Evolutionary conservation across 345 rosid genomes (phyloP).

Genomic region (Microthlaspi erraticum): DNA sequence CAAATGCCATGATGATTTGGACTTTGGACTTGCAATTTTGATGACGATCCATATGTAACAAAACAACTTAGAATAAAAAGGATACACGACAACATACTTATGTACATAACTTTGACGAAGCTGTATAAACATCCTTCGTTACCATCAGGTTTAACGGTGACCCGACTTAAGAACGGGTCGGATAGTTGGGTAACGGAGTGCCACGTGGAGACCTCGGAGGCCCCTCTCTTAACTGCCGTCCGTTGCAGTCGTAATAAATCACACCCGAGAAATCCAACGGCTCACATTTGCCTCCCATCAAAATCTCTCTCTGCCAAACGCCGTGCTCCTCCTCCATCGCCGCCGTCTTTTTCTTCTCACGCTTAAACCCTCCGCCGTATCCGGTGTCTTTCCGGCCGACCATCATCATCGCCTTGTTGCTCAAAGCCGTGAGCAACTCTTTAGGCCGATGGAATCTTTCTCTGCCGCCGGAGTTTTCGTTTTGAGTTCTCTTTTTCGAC

Average conservation of each 20-base stretch:
- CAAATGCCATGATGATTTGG: neutral
- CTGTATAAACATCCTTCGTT: slow-evolving; percentile 7
- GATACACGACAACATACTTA: neutral
- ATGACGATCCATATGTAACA: neutral
- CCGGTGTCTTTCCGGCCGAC: slow-evolving; percentile 44
- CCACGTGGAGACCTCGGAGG: slow-evolving; percentile 88
- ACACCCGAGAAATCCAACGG: slow-evolving; percentile 94
- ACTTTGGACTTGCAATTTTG: neutral
- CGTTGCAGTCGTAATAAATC: slow-evolving; percentile 73
- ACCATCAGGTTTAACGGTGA: slow-evolving; percentile 1
- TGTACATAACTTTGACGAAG: neutral
- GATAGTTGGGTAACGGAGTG: slow-evolving; percentile 58
- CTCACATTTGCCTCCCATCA: slow-evolving; percentile 96
- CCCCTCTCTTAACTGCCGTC: slow-evolving; percentile 61
- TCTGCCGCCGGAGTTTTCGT: slow-evolving; percentile 21
- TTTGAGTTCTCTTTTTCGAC: slow-evolving; percentile 22
- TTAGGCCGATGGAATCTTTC: slow-evolving; percentile 47
- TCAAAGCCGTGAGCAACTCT: slow-evolving; percentile 51
- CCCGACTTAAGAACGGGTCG: slow-evolving; percentile 31
- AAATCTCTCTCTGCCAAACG: slow-evolving; percentile 83
- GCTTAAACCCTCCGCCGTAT: slow-evolving; percentile 20
- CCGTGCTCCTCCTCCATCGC: slow-evolving; percentile 46
- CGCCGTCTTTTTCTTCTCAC: slow-evolving; percentile 17
- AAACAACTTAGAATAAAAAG: neutral
- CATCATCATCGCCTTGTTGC: slow-evolving; percentile 57